A percentile compares a stretch with the other conserved stretches of the same genome.
These are phyloP conservation scores for Phytopythium delawarense DNA, from an alignment of 352 stramenopile species.

Conservation along the genomic window DNA sequence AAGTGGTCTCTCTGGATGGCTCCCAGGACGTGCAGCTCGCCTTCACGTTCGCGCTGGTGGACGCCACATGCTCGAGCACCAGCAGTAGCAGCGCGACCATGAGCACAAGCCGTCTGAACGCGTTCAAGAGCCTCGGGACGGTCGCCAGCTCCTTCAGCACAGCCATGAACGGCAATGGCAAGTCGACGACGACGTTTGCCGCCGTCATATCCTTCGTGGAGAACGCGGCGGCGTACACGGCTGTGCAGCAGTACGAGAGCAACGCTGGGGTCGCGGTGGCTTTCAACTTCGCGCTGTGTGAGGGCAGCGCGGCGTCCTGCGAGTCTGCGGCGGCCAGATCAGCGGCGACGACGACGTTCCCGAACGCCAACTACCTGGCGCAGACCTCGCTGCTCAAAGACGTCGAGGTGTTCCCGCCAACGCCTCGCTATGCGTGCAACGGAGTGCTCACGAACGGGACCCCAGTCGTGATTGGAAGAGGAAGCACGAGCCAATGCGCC, in stretches of 20 bases:
- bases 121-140: conserved; percentile 30
- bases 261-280: conserved; percentile 20
- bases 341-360: conserved; percentile 14
- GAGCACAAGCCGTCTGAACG: conserved; percentile 18
- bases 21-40: neutral
- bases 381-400: conserved; percentile 39
- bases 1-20: conserved; percentile 19
- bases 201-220: conserved; percentile 45
- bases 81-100: conserved; percentile 15
- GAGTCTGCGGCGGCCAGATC: neutral
- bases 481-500: neutral
- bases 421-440: conserved; percentile 50
- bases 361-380: conserved; percentile 33
- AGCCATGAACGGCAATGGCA: neutral
- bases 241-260: conserved; percentile 30
- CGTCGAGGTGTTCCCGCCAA: conserved; percentile 23
- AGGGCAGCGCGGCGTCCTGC: conserved; percentile 4
- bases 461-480: neutral
- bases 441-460: neutral
- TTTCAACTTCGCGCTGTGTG: conserved; percentile 41
- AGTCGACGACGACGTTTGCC: conserved; percentile 11
- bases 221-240: conserved; percentile 21
- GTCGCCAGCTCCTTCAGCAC: conserved; percentile 14
- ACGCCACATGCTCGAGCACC: conserved; percentile 14
- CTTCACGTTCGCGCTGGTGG: conserved; percentile 3